Percentiles rank a stretch among this genome's conserved stretches.
Conservation (phyloP, 148 eudicot species). For the Linanthus parryae region DNA sequence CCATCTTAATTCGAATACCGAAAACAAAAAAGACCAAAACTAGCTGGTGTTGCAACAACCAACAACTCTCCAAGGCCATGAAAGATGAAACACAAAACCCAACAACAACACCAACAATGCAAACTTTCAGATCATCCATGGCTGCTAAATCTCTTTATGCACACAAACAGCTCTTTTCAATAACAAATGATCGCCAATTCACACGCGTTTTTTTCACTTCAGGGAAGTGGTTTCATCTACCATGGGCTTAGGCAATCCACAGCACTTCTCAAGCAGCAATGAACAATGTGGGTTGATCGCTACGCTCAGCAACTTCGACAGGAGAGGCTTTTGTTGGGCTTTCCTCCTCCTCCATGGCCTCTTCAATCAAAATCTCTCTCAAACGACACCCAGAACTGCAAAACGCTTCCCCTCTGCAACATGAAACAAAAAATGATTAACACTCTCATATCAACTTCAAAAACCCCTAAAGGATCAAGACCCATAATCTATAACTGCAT, state of each 20-base stretch:
- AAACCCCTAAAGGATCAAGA: no score
- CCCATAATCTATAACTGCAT: background rate
- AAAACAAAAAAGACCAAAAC: no score
- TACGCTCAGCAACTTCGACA: conserved; percentile 23
- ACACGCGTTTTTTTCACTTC: background rate
- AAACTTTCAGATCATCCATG: conserved; percentile 7
- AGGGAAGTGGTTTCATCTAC: no score
- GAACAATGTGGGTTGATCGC: background rate
- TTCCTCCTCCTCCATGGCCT: conserved; percentile 59
- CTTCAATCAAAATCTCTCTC: conserved; percentile 66
- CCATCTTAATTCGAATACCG: no score
- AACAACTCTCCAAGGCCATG: conserved; percentile 1
- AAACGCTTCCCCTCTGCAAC: conserved; percentile 93
- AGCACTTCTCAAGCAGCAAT: conserved; percentile 1
- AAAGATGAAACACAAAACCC: background rate
- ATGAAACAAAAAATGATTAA: no score
- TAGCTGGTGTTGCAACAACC: no score
- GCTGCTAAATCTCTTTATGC: conserved; percentile 8
- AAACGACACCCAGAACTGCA: conserved; percentile 74
- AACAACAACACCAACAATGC: background rate
- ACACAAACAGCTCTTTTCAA: conserved; percentile 9
- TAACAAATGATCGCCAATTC: no score
- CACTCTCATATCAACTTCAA: no score
- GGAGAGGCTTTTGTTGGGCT: conserved; percentile 19
- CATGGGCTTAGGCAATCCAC: conserved; percentile 11